Conservation (phyloP, 306 rosid genomes). For the Myrica gale region DNA sequence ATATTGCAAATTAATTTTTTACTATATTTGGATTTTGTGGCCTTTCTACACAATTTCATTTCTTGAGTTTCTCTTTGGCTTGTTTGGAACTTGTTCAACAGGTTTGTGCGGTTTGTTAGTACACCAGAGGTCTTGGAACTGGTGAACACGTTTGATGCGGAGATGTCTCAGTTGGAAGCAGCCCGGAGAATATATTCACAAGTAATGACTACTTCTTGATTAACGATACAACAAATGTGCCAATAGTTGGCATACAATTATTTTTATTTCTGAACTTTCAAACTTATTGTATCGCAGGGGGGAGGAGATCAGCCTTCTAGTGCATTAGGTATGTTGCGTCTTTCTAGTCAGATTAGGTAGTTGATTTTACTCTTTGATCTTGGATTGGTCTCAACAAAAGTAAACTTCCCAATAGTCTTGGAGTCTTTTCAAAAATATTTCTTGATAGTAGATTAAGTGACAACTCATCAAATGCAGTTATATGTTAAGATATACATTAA, state of each 20-base stretch:
- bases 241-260: constrained; percentile 4
- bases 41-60: constrained; percentile 2
- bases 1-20: constrained; percentile 4
- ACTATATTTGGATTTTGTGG: background rate
- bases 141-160: constrained; percentile 78
- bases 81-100: constrained; percentile 28
- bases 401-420: background rate
- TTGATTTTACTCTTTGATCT: constrained; percentile 12
- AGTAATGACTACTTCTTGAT: constrained; percentile 42
- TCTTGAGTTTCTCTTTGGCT: constrained; percentile 25
- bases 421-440: constrained; percentile 7
- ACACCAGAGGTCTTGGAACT: constrained; percentile 83
- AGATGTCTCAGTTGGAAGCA: constrained; percentile 91
- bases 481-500: background rate
- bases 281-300: constrained; percentile 55
- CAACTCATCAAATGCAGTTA: background rate
- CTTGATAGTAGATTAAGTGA: background rate
- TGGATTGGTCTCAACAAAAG: background rate
- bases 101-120: constrained; percentile 91
- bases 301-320: constrained; percentile 62
- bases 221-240: constrained; percentile 21
- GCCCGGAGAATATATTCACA: constrained; percentile 80
- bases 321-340: constrained; percentile 56
- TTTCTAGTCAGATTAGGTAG: background rate
- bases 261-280: constrained; percentile 31